Conservation (phyloP, 495 filamentous ascomycete genomes). For the Cryomyces minteri region DNA sequence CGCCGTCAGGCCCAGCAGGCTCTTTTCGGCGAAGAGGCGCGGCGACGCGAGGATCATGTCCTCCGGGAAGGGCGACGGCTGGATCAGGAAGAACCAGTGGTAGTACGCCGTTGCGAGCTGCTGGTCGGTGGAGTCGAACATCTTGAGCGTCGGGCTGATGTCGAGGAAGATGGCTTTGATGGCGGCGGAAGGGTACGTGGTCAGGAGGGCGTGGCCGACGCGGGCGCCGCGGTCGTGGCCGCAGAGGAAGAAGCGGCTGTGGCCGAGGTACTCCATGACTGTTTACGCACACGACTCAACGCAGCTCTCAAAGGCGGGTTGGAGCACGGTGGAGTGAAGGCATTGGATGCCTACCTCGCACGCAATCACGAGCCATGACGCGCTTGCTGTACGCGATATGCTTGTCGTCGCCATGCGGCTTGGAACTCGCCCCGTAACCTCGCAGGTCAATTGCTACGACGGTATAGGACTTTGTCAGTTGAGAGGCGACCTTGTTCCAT, state of each 20-base stretch:
- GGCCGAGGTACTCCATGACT: slow-evolving; percentile 16
- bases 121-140: slow-evolving; percentile 17
- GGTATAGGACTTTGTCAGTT: slow-evolving; percentile 15
- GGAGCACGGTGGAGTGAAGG: too few species aligned
- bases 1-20: slow-evolving; percentile 10
- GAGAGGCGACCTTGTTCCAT: slow-evolving; percentile 19
- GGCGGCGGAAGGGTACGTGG: slow-evolving; percentile 17
- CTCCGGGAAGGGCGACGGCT: slow-evolving; percentile 20
- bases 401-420: slow-evolving; percentile 13
- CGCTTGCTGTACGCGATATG: slow-evolving; percentile 15
- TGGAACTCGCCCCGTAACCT: slow-evolving; percentile 23
- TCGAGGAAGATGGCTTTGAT: slow-evolving; percentile 20
- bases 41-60: slow-evolving; percentile 12
- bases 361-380: slow-evolving; percentile 19
- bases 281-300: background rate
- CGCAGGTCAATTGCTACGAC: slow-evolving; percentile 21
- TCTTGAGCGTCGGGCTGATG: slow-evolving; percentile 22
- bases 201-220: slow-evolving; percentile 22
- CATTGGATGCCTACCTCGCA: background rate
- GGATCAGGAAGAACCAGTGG: slow-evolving; percentile 28
- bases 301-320: too few species aligned
- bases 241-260: slow-evolving; percentile 15
- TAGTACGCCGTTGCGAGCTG: slow-evolving; percentile 21
- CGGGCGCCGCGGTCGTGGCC: slow-evolving; percentile 24
- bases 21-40: slow-evolving; percentile 8